Evolutionary conservation across 2,329 filamentous ascomycete genomes (phyloP).

Genomic region (Pseudocercospora crystallina): DNA sequence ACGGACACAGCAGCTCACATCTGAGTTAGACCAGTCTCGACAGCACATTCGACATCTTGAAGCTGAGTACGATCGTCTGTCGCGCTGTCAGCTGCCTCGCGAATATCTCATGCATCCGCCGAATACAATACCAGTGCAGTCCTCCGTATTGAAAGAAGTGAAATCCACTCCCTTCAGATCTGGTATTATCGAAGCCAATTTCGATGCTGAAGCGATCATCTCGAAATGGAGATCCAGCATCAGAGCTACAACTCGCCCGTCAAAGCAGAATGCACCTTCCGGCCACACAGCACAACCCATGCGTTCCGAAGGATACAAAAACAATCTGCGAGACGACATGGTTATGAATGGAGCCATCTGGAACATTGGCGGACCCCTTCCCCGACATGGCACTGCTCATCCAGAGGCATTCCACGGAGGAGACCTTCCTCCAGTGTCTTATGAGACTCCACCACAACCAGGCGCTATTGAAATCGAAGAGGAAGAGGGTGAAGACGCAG

Average conservation of each 20-base stretch:
- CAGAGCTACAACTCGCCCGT: conserved; percentile 22
- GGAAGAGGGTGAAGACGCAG: conserved; percentile 22
- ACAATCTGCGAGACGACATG: conserved; percentile 23
- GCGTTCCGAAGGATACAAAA: conserved; percentile 9
- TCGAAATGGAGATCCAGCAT: conserved; percentile 31
- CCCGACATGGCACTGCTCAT: conserved; percentile 6
- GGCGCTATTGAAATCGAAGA: conserved; percentile 28
- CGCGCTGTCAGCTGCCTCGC: conserved; percentile 35
- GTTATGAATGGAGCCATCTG: conserved; percentile 30
- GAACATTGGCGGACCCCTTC: conserved; percentile 28
- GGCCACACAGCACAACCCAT: not conserved
- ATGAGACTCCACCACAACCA: conserved; percentile 33
- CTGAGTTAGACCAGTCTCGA: conserved; percentile 41
- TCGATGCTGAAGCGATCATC: conserved; percentile 31
- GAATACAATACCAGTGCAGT: conserved; percentile 38
- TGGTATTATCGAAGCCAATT: conserved; percentile 23
- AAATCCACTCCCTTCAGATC: conserved; percentile 14
- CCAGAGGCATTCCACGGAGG: conserved; percentile 6
- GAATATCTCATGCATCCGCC: conserved; percentile 35
- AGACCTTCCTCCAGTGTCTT: conserved; percentile 16
- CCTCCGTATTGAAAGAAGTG: conserved; percentile 39
- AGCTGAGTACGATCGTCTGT: conserved; percentile 35
- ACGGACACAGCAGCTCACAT: conserved; percentile 36
- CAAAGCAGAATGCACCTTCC: conserved; percentile 5
- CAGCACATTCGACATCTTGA: conserved; percentile 45